Percentiles rank a stretch among this genome's conserved stretches.
Conservation (phyloP, 2,329 filamentous ascomycete genomes). For the Fusarium neocosmosporiellum region DNA sequence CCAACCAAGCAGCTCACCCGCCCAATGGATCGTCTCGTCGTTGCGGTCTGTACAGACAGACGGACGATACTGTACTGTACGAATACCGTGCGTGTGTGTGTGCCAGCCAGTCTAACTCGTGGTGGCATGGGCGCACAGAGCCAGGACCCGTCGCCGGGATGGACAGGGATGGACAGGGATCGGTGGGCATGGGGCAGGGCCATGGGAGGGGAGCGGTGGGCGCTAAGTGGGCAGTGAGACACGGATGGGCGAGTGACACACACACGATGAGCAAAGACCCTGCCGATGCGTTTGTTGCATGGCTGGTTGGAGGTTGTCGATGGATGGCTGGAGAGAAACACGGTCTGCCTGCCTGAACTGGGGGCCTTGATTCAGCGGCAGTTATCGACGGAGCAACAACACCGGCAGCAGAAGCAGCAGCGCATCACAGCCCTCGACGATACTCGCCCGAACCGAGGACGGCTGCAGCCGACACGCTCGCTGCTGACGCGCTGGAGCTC, state of each 20-base stretch:
- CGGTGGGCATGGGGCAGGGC: slow-evolving; percentile 27
- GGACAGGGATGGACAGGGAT: slow-evolving; percentile 35
- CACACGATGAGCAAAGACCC: slow-evolving; percentile 34
- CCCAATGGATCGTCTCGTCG: slow-evolving; percentile 31
- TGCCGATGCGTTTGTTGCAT: slow-evolving; percentile 13
- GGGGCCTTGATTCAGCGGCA: neutral
- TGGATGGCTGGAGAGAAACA: neutral
- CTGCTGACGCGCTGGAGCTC: slow-evolving; percentile 16
- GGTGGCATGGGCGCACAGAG: slow-evolving; percentile 31
- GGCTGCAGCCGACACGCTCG: slow-evolving; percentile 1
- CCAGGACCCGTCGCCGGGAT: slow-evolving; percentile 22
- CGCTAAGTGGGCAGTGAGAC: slow-evolving; percentile 44
- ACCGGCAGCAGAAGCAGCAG: neutral
- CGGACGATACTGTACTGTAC: slow-evolving; percentile 17
- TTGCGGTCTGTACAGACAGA: slow-evolving; percentile 23
- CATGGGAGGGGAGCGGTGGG: slow-evolving; percentile 35
- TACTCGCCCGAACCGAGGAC: slow-evolving; percentile 5
- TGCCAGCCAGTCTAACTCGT: slow-evolving; percentile 32
- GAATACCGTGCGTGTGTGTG: slow-evolving; percentile 20
- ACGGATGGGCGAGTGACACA: slow-evolving; percentile 41
- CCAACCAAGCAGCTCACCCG: slow-evolving; percentile 16
- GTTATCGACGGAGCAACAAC: neutral
- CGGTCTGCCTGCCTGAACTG: neutral
- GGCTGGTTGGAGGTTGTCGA: slow-evolving; percentile 8
- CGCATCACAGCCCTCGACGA: neutral